Evolutionary conservation across 2,329 filamentous ascomycete species (phyloP).

Genomic region (Penicillium hordei): DNA sequence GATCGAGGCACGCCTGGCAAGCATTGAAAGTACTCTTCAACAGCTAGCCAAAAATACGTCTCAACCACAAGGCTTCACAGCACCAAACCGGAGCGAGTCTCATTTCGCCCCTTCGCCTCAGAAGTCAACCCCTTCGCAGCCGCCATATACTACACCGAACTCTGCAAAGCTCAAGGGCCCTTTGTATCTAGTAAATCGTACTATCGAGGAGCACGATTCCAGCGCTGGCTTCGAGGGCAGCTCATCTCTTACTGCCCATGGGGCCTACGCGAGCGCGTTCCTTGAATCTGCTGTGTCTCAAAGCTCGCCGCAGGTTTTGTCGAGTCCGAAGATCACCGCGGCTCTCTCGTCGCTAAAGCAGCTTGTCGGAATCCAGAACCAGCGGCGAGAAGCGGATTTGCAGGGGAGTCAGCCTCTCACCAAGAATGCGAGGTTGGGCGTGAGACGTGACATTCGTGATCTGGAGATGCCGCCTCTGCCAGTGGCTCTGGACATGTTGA

Average conservation of each 20-base stretch:
- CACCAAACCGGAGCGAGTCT: not conserved
- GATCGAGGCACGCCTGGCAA: constrained; percentile 51
- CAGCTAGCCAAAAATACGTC: constrained; percentile 22
- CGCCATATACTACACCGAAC: constrained; percentile 6
- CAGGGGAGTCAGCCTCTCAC: constrained; percentile 31
- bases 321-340: constrained; percentile 40
- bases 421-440: constrained; percentile 21
- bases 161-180: constrained; percentile 7
- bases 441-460: constrained; percentile 32
- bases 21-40: constrained; percentile 45
- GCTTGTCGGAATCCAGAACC: constrained; percentile 40
- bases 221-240: constrained; percentile 49
- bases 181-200: constrained; percentile 23
- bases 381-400: constrained; percentile 23
- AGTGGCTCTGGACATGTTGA: constrained; percentile 35
- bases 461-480: constrained; percentile 40
- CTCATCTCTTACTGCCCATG: constrained; percentile 51
- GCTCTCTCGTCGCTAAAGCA: constrained; percentile 41
- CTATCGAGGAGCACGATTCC: constrained; percentile 31
- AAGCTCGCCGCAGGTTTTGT: constrained; percentile 34
- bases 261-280: constrained; percentile 47
- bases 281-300: constrained; percentile 44
- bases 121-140: constrained; percentile 4
- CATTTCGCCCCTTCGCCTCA: constrained; percentile 12
- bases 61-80: not conserved